These are phyloP conservation scores for Sporothrix brasiliensis DNA, from an alignment of 2,329 filamentous ascomycete species.

Conservation along the genomic window DNA sequence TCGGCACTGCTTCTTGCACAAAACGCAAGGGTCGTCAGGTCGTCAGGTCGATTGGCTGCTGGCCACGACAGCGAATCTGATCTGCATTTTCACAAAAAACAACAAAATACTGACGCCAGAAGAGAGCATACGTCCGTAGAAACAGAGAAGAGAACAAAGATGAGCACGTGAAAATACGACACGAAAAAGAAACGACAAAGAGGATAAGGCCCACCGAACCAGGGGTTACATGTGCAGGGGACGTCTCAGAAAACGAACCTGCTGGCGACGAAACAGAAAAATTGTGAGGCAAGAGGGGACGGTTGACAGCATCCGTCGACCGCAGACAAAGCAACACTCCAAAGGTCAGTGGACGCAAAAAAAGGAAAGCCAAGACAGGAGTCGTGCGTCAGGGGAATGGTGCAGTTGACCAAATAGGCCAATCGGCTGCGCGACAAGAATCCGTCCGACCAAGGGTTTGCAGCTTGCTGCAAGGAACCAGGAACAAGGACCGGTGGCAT, in stretches of 20 bases:
- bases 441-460: constrained; percentile 1
- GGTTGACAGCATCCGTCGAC: no score
- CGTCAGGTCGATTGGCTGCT: background rate
- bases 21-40: background rate
- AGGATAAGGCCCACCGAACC: background rate
- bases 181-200: background rate
- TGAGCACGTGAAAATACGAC: background rate
- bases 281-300: no score
- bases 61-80: background rate
- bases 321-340: no score
- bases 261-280: constrained; percentile 17
- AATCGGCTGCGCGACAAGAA: constrained; percentile 12
- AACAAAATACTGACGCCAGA: background rate
- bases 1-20: background rate
- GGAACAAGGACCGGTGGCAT: constrained; percentile 22
- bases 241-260: constrained; percentile 26
- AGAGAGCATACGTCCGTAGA: background rate
- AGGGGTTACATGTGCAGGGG: constrained; percentile 29
- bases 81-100: background rate
- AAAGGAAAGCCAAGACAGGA: constrained; percentile 7
- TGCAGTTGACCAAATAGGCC: background rate
- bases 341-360: background rate
- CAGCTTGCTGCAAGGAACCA: constrained; percentile 27
- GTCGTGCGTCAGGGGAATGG: constrained; percentile 19
- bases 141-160: background rate